Base-by-base conservation (phyloP, 306 rosid genomes). In the Rubus idaeus region DNA sequence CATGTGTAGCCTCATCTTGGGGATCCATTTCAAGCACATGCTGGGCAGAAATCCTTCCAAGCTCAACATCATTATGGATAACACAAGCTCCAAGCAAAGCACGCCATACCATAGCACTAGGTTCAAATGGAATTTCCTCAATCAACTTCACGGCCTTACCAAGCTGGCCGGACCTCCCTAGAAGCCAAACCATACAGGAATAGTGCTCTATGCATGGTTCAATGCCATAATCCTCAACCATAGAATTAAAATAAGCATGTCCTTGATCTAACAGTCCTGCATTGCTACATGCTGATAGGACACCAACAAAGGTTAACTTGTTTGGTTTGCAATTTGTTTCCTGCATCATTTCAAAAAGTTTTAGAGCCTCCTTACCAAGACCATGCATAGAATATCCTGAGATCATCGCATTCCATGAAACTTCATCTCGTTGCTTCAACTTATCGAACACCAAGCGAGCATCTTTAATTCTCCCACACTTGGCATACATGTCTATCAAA, bases 91-190 rank as follows among this genome's bases (percentile, higher is more conserved):
- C 89, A n/a, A 93, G 96, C 86, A 93, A 77, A 75, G 91, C 88
- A 23, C 91, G 88, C 98, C 97, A 93, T 8, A 90, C 88, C 89
- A 93, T 91, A 75, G 89, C 77, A 76, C 95, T 93, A 81, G 97
- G 93, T 78, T 90, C 83, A 69, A 80, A 87, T 42, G 86, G 91
- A 18, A 91, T 88, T 75, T 86, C 86, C 81, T 82, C 78, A 80
- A 93, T 90, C 89, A 90, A 81, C 76, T 86, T 88, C 76, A 79
- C 75, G 50, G 98, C 93, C 73, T 89, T 84, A 55, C 79, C 83
- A 65, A 93, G 91, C 77, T 83, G 80, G 69, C 98, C 93, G 37
- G 80, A 84, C 79, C 87, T 82, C 85, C 97, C 85, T 21, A 87
- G 72, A 78, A 89, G 93, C 41, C 85, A 79, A 21, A 91, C 86